Conservation (phyloP, 2,329 filamentous ascomycete genomes). For the Trichoderma sp. region DNA sequence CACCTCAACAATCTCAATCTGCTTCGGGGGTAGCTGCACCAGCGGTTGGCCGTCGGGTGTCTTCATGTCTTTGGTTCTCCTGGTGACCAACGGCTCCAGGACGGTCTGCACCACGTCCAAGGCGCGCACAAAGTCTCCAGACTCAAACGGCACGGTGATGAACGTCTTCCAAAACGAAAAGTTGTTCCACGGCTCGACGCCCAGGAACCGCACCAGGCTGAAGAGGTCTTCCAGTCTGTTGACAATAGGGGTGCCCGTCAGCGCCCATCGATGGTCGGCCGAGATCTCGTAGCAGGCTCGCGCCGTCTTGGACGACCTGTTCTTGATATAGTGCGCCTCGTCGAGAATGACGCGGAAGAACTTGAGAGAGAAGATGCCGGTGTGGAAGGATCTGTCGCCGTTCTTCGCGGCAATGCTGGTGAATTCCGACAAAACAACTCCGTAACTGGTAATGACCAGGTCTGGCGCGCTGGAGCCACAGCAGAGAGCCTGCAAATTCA, state of each 20-base stretch:
- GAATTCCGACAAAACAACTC: constrained; percentile 87
- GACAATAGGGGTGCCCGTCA: constrained; percentile 96
- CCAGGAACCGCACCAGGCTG: constrained; percentile 86
- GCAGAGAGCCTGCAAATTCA: constrained; percentile 78
- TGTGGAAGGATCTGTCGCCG: constrained; percentile 65
- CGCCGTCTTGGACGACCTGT: constrained; percentile 86
- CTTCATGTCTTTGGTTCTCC: constrained; percentile 97
- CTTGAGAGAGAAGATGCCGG: constrained; percentile 84
- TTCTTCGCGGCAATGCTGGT: constrained; percentile 66
- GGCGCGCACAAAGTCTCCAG: constrained; percentile 88
- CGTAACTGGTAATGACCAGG: constrained; percentile 93
- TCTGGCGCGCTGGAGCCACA: constrained; percentile 81
- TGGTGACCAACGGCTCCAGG: constrained; percentile 89
- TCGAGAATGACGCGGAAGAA: constrained; percentile 96
- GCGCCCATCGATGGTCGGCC: constrained; percentile 84
- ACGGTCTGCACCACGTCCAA: constrained; percentile 97
- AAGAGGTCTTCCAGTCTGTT: constrained; percentile 95
- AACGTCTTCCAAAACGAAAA: constrained; percentile 99
- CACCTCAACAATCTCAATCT: constrained; percentile 82
- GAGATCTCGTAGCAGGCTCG: constrained; percentile 90
- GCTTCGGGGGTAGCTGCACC: constrained; percentile 79
- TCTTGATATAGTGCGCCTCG: constrained; percentile 93
- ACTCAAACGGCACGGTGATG: constrained; percentile 96
- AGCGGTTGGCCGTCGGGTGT: constrained; percentile 77
- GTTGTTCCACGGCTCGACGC: constrained; percentile 97